phyloP scores from a whole-genome alignment of 345 rosid species.

The Eucalyptus decipiens region DNA sequence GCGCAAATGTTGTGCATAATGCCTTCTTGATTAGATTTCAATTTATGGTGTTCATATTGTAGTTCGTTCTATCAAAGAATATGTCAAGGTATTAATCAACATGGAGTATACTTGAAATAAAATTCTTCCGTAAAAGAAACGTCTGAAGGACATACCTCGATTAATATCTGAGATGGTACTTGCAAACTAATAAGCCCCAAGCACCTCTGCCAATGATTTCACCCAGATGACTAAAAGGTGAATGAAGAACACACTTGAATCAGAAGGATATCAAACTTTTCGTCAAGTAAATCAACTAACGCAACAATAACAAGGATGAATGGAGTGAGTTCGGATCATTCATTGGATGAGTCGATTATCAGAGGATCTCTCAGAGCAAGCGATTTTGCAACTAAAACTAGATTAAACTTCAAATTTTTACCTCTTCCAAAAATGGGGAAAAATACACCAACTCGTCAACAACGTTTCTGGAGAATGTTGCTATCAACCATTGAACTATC shows the following conservation, averaged over 20 bases:
- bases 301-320: not conserved
- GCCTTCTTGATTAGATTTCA: not conserved
- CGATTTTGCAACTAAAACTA: not conserved
- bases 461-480: not conserved
- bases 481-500: not conserved
- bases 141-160: not conserved
- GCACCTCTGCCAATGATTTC: not conserved
- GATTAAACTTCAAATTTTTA: not conserved
- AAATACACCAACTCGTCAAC: not conserved
- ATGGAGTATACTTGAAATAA: not conserved
- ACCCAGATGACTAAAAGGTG: not conserved
- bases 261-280: not conserved
- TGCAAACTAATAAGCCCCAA: not conserved
- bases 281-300: not conserved
- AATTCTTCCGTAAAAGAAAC: no score
- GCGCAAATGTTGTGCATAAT: not conserved
- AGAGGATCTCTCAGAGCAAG: not conserved
- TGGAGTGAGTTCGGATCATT: not conserved
- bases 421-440: not conserved
- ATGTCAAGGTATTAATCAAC: not conserved
- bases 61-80: not conserved
- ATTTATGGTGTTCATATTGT: not conserved
- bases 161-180: not conserved
- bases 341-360: not conserved
- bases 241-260: not conserved